Evolutionary conservation across 306 rosid species (phyloP), one percentile per base, ranked within the genome.

Genomic region (Vigna hirtella): DNA sequence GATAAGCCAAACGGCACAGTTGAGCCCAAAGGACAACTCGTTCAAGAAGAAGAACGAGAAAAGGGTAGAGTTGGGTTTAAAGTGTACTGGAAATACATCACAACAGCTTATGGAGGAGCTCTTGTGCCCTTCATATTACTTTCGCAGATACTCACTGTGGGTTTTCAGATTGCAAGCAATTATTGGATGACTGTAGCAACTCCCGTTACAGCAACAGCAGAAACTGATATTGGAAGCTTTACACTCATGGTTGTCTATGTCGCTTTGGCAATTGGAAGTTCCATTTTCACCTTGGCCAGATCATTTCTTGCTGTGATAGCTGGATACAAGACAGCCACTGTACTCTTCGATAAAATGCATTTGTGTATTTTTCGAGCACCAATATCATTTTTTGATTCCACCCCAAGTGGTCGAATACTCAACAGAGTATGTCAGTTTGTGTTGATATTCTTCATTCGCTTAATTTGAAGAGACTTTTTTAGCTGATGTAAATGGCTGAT

Each of bases 41-140:
- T 91, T 71, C 94, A 89, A 84, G 97, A 88, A 48, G 98, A 94
- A 89, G 97, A 91, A 87, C 84, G 98, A 48, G 97, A 89, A 82
- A 91, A 87, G 75, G 97, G 97, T 58, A 81, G 65, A 67, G 96
- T 94, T 72, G 93, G 91, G 67, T 77, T 91, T 70, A 38, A 58
- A 18, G 93, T 91, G 22, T 91, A 89, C 66, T 89, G 96, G 94
- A 87, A 86, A 73, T 94, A 86, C 83, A 53, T 91, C 40, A 90
- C 89, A 56, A 65, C 81, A 74, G 91, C 91, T 6, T 90, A 89
- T 58, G 90, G 94, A 77, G 98, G 97, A 73, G 91, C 91, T 78
- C 88, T 94, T 72, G 93, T 90, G 63, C 98, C 97, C 28, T 76
- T 90, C 75, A 77, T 91, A 82, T 80, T 94, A 71, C 80, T 94